A percentile compares a stretch with the other conserved stretches of the same genome.
Evolutionary conservation across 495 filamentous ascomycete species (phyloP).

Genomic region (Chaetomium cochliodes): DNA sequence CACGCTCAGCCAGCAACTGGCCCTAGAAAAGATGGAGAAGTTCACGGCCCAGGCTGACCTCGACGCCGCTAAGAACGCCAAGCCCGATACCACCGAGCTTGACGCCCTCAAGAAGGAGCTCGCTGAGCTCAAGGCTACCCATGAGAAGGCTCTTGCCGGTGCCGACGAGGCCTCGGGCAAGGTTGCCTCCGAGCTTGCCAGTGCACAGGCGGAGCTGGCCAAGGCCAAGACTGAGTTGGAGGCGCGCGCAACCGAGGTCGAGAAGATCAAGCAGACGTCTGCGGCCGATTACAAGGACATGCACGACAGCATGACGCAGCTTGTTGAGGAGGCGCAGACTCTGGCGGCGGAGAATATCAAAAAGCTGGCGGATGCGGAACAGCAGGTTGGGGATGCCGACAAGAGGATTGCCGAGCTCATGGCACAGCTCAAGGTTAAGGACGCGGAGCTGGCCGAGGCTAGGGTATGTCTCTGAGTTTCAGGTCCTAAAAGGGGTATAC

Average conservation of each 20-base stretch:
- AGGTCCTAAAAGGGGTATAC: neutral
- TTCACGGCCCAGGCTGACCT: conserved; percentile 54
- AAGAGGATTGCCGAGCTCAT: conserved; percentile 48
- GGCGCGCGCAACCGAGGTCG: conserved; percentile 43
- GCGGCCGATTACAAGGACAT: conserved; percentile 56
- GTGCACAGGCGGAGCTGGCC: conserved; percentile 39
- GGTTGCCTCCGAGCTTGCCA: conserved; percentile 39
- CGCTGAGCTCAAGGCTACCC: conserved; percentile 34
- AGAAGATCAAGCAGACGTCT: conserved; percentile 46
- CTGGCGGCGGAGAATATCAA: conserved; percentile 39
- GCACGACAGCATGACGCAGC: conserved; percentile 53
- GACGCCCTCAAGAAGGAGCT: conserved; percentile 46
- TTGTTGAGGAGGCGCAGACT: conserved; percentile 51
- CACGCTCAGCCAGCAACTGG: conserved; percentile 48
- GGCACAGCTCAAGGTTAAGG: conserved; percentile 51
- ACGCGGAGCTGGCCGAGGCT: conserved; percentile 55
- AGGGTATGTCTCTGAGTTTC: conserved; percentile 36
- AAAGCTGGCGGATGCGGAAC: conserved; percentile 29
- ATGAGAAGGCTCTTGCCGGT: conserved; percentile 38
- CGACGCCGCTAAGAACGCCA: conserved; percentile 52
- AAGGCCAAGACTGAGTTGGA: conserved; percentile 48
- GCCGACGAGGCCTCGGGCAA: conserved; percentile 33
- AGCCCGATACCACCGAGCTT: conserved; percentile 50
- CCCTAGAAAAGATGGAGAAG: conserved; percentile 55
- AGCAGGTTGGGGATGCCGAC: conserved; percentile 31